phyloP scores from a whole-genome alignment of 352 stramenopile genomes.

The Phytophthora pinifolia region DNA sequence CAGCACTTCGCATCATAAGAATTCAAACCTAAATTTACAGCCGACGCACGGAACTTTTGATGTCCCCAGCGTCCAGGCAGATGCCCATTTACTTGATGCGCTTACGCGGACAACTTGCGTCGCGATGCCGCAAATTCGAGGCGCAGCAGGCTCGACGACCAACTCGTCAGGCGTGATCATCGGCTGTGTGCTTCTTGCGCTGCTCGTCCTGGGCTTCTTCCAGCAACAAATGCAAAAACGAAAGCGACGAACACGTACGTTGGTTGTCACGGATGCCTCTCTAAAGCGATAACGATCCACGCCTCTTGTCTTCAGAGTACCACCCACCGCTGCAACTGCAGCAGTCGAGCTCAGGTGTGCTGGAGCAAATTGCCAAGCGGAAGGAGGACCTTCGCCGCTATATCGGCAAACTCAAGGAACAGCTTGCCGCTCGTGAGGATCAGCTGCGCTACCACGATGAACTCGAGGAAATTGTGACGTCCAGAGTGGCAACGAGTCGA shows the following conservation, averaged over 20 bases:
- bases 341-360: conserved; percentile 27
- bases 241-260: conserved; percentile 22
- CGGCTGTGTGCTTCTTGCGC: conserved; percentile 35
- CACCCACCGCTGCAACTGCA: conserved; percentile 46
- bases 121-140: conserved; percentile 44
- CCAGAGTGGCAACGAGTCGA: conserved; percentile 46
- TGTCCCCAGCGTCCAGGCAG: too few species aligned
- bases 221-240: conserved; percentile 37
- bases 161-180: conserved; percentile 44
- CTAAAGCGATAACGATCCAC: background rate
- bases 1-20: background rate
- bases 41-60: too few species aligned
- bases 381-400: conserved; percentile 67
- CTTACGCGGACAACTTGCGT: too few species aligned
- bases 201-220: conserved; percentile 42
- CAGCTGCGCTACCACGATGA: conserved; percentile 64
- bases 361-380: conserved; percentile 55
- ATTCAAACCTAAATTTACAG: background rate
- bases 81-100: too few species aligned
- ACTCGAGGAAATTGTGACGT: conserved; percentile 67
- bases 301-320: conserved; percentile 32
- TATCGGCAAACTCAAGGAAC: conserved; percentile 48
- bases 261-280: background rate
- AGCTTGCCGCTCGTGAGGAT: conserved; percentile 52
- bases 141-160: conserved; percentile 22